Evolutionary conservation across 1,139 yeast species (phyloP), one percentile per base, ranked within the genome.

Genomic region (Scheffersomyces segobiensis): DNA sequence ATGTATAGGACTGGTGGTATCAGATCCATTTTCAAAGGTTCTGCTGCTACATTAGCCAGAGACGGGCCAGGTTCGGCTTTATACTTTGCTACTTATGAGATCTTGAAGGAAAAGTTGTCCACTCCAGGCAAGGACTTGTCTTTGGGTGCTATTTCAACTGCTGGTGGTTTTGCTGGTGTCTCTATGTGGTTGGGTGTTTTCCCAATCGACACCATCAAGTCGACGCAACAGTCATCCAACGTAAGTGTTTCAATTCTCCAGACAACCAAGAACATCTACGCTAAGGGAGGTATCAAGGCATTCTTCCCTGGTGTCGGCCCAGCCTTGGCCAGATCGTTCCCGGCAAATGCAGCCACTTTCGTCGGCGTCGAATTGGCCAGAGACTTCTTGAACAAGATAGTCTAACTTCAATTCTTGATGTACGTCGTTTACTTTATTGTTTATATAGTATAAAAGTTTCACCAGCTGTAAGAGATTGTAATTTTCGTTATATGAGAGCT

Each of bases 31-130:
- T 93, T 91, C 78, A 91, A 91, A 73, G 99, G 99, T 20, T 89
- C 97, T 0, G 83, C 82, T 24, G 98, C 98, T 5, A 95, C 99
- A 1, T 78, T 95, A 63, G 96, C 97, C 18, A 87, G 99, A 75
- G 99, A 95, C 71, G 98, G 98, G 12, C 99, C 99, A 0, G 99
- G 99, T 3, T 89, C 97, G n/a, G 98, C 98, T 0, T 81, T 93
- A 46, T 95, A 95, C 77, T 95, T 95, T 73, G 98, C 98, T 3
- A 91, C 97, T 2, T 95, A 95, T 73, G 99, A 95, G 73, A 82
- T 85, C 66, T 77, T 91, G 63, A 95, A 95, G 77, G 81, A 83
- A 59, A 73, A 70, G 59, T 81, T 89, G 69, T 84, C 93, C 52
- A 71, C 72, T 55, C 82, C 82, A 6, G 90, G 87, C 54, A 74